These are phyloP conservation scores for Diaporthe ampelina DNA, from an alignment of 2,329 filamentous ascomycete species.

Conservation along the genomic window DNA sequence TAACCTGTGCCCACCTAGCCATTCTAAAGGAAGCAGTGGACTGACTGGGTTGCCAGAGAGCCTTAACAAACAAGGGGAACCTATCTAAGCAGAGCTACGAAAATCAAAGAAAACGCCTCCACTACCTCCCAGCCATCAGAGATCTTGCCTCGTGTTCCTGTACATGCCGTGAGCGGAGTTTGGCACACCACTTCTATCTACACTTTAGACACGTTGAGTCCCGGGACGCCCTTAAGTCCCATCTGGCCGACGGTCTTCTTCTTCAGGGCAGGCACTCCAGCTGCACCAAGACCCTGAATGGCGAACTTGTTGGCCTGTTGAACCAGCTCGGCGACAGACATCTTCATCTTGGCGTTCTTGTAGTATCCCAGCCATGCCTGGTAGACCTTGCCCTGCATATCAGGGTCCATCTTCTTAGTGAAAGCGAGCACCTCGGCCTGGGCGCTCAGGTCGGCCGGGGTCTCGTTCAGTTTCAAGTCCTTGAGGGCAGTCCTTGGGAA, in stretches of 20 bases:
- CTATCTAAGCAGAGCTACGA: constrained; percentile 2
- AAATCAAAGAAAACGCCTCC: neutral
- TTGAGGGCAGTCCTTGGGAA: constrained; percentile 66
- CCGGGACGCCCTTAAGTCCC: constrained; percentile 66
- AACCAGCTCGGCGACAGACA: constrained; percentile 62
- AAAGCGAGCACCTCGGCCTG: constrained; percentile 54
- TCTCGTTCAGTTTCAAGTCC: constrained; percentile 66
- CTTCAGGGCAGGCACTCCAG: constrained; percentile 61
- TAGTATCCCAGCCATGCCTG: constrained; percentile 71
- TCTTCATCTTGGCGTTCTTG: constrained; percentile 61
- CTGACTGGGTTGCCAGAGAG: constrained; percentile 1
- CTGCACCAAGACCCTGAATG: constrained; percentile 59
- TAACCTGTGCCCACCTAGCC: constrained; percentile 4
- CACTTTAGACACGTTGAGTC: constrained; percentile 61
- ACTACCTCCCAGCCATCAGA: neutral
- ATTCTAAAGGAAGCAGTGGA: neutral
- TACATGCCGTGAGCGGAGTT: neutral
- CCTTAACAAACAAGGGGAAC: constrained; percentile 17
- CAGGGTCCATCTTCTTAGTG: constrained; percentile 58
- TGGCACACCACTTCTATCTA: constrained; percentile 32
- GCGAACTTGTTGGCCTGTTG: constrained; percentile 65
- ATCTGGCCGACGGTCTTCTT: constrained; percentile 68
- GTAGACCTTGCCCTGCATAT: constrained; percentile 63
- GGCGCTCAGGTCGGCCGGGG: constrained; percentile 60
- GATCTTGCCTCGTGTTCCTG: neutral